phyloP scores from a whole-genome alignment of 2,329 filamentous ascomycete species.

The Fusarium hostae region DNA sequence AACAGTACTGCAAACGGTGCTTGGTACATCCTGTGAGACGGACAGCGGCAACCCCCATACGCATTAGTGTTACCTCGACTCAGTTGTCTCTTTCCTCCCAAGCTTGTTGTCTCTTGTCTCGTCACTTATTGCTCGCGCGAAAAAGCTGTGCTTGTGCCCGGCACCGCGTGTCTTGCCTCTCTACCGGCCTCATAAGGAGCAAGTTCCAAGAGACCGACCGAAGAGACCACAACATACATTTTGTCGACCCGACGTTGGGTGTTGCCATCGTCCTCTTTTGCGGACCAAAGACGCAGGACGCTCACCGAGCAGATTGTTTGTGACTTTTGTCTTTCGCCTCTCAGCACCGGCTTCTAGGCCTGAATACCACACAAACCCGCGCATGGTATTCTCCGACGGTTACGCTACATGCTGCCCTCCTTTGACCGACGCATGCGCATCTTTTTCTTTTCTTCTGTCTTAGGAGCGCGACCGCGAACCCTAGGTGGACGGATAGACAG shows the following conservation, averaged over 20 bases:
- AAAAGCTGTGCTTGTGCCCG: conserved; percentile 42
- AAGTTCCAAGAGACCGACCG: conserved; percentile 38
- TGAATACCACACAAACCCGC: conserved; percentile 31
- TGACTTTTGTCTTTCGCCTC: conserved; percentile 22
- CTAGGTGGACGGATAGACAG: conserved; percentile 19
- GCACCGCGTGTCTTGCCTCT: conserved; percentile 45
- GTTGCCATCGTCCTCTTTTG: conserved; percentile 27
- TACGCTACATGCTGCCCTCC: conserved; percentile 36
- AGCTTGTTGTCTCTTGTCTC: conserved; percentile 45
- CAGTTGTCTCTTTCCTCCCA: conserved; percentile 46
- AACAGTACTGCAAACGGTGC: conserved; percentile 40
- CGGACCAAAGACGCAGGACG: conserved; percentile 28
- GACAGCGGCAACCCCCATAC: conserved; percentile 16
- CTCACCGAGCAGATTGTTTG: conserved; percentile 27
- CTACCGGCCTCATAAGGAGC: conserved; percentile 46
- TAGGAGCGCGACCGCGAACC: conserved; percentile 35
- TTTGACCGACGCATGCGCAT: conserved; percentile 33
- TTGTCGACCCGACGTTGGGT: conserved; percentile 31
- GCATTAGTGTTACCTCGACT: conserved; percentile 37
- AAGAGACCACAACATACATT: conserved; percentile 33
- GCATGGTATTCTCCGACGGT: conserved; percentile 33
- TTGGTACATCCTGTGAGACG: conserved; percentile 38
- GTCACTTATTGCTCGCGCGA: conserved; percentile 31
- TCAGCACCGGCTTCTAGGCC: conserved; percentile 29
- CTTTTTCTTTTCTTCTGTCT: conserved; percentile 43